A percentile compares a stretch with the other conserved stretches of the same genome.
Evolutionary conservation across 805 yeast genomes (phyloP).

Genomic region (Starmerella bombi): DNA sequence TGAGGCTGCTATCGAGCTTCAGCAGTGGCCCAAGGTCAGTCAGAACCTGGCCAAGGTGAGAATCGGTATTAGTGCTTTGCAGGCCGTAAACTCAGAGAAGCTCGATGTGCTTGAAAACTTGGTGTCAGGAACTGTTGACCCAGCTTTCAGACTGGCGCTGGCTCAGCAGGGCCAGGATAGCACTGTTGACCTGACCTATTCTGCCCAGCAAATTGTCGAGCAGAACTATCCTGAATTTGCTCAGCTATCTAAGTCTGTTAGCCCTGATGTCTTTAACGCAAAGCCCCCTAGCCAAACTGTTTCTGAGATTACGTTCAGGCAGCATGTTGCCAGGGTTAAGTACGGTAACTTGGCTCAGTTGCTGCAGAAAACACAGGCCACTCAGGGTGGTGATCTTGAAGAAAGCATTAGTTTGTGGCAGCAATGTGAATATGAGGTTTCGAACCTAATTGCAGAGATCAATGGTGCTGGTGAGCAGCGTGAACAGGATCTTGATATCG

Average conservation of each 20-base stretch:
- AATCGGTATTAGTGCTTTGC: conserved; percentile 44
- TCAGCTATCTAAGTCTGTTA: conserved; percentile 34
- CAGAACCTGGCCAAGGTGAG: conserved; percentile 46
- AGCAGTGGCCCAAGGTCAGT: conserved; percentile 44
- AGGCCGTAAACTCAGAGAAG: conserved; percentile 24
- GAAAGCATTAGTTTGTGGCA: conserved; percentile 10
- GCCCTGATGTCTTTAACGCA: conserved; percentile 12
- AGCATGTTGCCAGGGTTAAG: conserved; percentile 47
- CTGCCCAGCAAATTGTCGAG: conserved; percentile 38
- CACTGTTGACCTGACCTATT: conserved; percentile 28
- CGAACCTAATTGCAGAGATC: conserved; percentile 26
- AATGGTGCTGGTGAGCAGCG: conserved; percentile 34
- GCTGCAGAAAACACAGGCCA: conserved; percentile 14
- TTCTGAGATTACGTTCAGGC: conserved; percentile 39
- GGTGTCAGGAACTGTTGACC: conserved; percentile 48
- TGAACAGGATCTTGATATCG: conserved; percentile 56
- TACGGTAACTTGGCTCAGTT: conserved; percentile 58
- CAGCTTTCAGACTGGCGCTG: conserved; percentile 45
- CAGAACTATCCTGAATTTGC: conserved; percentile 29
- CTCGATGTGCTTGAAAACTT: conserved; percentile 38
- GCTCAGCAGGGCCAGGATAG: conserved; percentile 29
- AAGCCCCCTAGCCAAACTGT: conserved; percentile 14
- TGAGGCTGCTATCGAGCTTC: conserved; percentile 37
- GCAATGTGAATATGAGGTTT: conserved; percentile 4
- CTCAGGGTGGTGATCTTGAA: conserved; percentile 27